Base-by-base conservation (phyloP, 1,139 yeast species). In the Arxiozyma slooffiae region DNA sequence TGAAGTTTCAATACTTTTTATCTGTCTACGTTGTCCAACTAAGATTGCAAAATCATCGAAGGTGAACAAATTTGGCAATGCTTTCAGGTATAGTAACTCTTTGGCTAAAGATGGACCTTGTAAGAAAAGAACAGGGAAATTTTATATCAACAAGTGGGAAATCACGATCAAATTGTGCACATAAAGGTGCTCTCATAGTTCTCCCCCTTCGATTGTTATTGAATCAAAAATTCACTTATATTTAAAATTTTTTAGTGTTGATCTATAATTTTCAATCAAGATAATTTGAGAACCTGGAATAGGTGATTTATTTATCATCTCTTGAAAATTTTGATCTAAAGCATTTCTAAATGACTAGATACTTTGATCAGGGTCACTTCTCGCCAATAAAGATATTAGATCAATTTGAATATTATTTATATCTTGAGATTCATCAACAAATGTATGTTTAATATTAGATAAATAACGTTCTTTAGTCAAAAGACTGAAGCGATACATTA, bases 401-500 rank as follows among this genome's bases (percentile, higher is more conserved):
- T 79, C 77, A 53, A 88, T 71, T 63, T 92, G 97, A 22, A 87
- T 74, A 30, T 74, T 74, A 58, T 86, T 88, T 0, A 97, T 89
- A 61, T 92, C 98, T 68, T 92, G 98, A 60, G 87, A 92, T 65
- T 92, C 98, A 67, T 92, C 98, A 3, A 92, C 88, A 22, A 92
- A 71, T 0, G 89, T 90, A 59, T 87, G 92, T 55, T 78, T 71
- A 7, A 85, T 70, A 49, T 71, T 70, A 2, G 71, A 70, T 21
- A 84, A 69, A 21, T 81, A 77, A 3, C 77, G 72, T 50, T 69
- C 64, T 21, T 62, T 57, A 1, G 69, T 59, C n/a, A 88, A 60
- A 18, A 89, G 67, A 14, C 69, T 63, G 54, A 74, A 70, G 38
- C 89, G 76, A 49, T 73, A 69, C 34, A 85, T 63, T 39, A 92